phyloP scores from a whole-genome alignment of 176 grass and related monocot genomes.

The Carex cristatella region DNA sequence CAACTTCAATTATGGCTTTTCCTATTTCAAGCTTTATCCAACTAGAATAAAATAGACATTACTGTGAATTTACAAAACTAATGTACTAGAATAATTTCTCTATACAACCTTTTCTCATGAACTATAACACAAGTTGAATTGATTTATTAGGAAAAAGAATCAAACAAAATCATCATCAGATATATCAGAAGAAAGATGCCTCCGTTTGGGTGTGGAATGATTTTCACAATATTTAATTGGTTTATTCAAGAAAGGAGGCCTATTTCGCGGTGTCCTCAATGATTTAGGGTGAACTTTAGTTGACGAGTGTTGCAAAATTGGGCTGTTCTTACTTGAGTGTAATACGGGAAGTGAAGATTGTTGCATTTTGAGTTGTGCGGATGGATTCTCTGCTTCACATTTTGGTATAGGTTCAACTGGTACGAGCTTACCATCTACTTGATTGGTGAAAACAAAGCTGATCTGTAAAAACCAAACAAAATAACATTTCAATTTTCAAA shows the following conservation, averaged over 20 bases:
- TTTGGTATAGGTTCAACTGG: conserved; percentile 67
- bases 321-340: conserved; percentile 43
- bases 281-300: not conserved
- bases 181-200: conserved; percentile 46
- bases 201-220: conserved; percentile 52
- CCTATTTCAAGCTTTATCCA: not conserved
- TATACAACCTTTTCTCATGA: not conserved
- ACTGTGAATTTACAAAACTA: not conserved
- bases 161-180: conserved; percentile 95
- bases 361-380: conserved; percentile 27
- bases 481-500: not conserved
- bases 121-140: conserved; percentile 5
- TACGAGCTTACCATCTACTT: conserved; percentile 91
- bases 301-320: conserved; percentile 29
- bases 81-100: not conserved
- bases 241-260: conserved; percentile 41
- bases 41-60: not conserved
- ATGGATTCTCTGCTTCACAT: conserved; percentile 26
- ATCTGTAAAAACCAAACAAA: conserved; percentile 54
- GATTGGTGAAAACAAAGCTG: conserved; percentile 97
- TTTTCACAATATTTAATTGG: conserved; percentile 32
- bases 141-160: conserved; percentile 1
- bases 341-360: conserved; percentile 28
- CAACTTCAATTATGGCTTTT: not conserved
- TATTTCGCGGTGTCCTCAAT: conserved; percentile 33